Evolutionary conservation across 2,329 filamentous ascomycete genomes (phyloP).

Genomic region (Fusarium piperis): DNA sequence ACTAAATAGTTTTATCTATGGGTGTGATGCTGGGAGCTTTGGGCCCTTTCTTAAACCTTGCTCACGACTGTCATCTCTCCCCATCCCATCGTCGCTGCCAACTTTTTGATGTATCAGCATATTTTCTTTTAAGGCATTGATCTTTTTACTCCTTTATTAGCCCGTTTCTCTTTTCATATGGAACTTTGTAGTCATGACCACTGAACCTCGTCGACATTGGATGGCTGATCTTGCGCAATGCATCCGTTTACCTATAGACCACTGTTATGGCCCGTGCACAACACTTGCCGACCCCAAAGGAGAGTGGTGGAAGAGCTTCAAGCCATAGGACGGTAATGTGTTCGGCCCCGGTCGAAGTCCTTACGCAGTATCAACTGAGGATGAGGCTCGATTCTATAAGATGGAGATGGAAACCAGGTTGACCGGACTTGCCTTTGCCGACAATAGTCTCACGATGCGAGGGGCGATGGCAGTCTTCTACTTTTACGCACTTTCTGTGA

Average conservation of each 20-base stretch:
- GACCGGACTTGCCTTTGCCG: conserved; percentile 29
- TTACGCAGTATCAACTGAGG: conserved; percentile 14
- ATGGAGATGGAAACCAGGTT: conserved; percentile 36
- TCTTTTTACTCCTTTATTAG: neutral
- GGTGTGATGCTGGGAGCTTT: neutral
- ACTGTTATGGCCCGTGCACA: neutral
- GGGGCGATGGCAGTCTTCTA: conserved; percentile 13
- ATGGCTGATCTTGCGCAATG: neutral
- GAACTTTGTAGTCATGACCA: neutral
- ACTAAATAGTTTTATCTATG: neutral
- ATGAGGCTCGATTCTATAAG: conserved; percentile 1
- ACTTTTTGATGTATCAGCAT: neutral
- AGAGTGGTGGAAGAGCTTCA: conserved; percentile 35
- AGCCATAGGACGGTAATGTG: conserved; percentile 23
- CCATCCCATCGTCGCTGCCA: neutral
- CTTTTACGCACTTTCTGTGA: conserved; percentile 1
- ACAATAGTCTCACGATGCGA: conserved; percentile 15
- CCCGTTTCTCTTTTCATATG: neutral
- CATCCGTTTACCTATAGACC: neutral
- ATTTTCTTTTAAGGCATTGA: neutral
- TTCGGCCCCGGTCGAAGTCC: conserved; percentile 31
- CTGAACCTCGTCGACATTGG: neutral
- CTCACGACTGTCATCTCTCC: neutral
- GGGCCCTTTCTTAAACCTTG: neutral
- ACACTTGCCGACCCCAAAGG: conserved; percentile 10